Evolutionary conservation across 1,284 basidiomycete genomes (phyloP).

Genomic region (Ceratobasidium sp.): DNA sequence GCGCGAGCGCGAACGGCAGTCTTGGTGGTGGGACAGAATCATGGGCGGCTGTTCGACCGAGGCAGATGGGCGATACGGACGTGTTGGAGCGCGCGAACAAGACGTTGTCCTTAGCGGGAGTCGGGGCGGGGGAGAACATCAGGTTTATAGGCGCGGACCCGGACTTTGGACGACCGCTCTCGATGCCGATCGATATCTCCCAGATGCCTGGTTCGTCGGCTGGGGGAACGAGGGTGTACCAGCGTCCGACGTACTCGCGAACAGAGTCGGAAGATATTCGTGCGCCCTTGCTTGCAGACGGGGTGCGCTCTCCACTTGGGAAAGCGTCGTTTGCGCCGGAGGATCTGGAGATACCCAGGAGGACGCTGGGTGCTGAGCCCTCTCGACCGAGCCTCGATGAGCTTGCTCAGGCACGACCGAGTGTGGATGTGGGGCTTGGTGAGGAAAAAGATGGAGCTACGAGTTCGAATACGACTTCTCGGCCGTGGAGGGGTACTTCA

Average conservation of each 20-base stretch:
- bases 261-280: conserved; percentile 16
- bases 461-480: background rate
- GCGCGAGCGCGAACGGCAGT: background rate
- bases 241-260: conserved; percentile 35
- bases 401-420: conserved; percentile 21
- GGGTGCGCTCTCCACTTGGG: conserved; percentile 24
- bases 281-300: conserved; percentile 1
- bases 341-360: conserved; percentile 6
- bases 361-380: background rate
- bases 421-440: conserved; percentile 35
- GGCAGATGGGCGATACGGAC: conserved; percentile 18
- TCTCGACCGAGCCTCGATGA: background rate
- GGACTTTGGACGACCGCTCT: conserved; percentile 27
- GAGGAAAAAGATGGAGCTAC: background rate
- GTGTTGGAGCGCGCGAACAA: conserved; percentile 35
- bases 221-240: background rate
- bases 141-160: conserved; percentile 15
- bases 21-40: conserved; percentile 8
- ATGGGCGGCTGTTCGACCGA: conserved; percentile 26
- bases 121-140: conserved; percentile 19
- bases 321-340: conserved; percentile 21
- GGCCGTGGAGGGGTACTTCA: background rate
- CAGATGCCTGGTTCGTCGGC: background rate
- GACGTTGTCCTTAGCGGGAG: conserved; percentile 35
- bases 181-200: conserved; percentile 26